Evolutionary conservation across 345 rosid species (phyloP), one percentile per base, ranked within the genome.

Genomic region (Heritiera fomes): DNA sequence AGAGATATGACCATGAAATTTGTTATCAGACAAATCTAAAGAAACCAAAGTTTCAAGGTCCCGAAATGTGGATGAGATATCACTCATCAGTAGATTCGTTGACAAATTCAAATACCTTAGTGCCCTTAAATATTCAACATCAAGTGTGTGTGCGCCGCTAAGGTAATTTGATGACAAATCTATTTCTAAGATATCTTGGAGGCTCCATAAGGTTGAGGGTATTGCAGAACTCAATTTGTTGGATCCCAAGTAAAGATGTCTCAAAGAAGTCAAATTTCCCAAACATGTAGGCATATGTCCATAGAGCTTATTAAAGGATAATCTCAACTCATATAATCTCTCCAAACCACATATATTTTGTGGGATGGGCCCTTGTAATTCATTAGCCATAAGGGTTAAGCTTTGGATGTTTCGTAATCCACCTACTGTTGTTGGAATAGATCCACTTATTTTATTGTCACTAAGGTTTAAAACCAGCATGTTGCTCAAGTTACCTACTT

Each of bases 141-240:
- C 28, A 23, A 23, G 28, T 23, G 28, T 23, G 28, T 23, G 28
- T 0, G 28, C 28, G 28, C 28, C 28, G 0, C 28, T 23, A 23
- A 23, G 28, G 9, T 15, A 58, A 71, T 76, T 76, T 70, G 80
- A 70, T 1, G 83, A 69, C 63, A 78, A 28, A 61, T 78, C 23
- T 9, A 82, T 0, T 6, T 1, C 28, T 23, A 23, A 23, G 28
- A 0, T 23, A 23, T 23, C 28, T 23, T 23, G 28, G 28, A 23
- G 28, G 17, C n/a, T 69, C 75, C 67, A 62, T n/a, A 62, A 32
- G 13, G 43, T 12, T 5, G 67, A 23, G 28, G 28, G 28, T 23
- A 23, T 23, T 23, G 28, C 28, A 23, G 28, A 23, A 23, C 28
- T 23, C 7, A 79, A 62, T 32, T 30, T 62, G 43, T 62, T 62